Percentiles rank a stretch among this genome's conserved stretches.
These are phyloP conservation scores for Typha latifolia DNA, from an alignment of 176 grass and related monocot species.

Conservation along the genomic window DNA sequence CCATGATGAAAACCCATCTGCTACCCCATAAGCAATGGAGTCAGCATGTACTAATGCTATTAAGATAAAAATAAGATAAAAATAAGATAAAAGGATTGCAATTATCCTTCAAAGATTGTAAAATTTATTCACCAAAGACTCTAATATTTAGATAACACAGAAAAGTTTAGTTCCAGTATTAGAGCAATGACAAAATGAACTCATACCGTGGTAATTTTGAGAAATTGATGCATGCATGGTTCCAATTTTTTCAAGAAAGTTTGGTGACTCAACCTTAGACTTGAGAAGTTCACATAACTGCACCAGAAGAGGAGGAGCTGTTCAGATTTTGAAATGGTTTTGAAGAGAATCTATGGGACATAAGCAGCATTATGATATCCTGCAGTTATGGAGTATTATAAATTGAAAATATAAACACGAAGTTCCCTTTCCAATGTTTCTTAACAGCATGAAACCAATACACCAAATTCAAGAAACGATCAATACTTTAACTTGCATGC, in stretches of 20 bases:
- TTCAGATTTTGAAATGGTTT: not conserved
- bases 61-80: not conserved
- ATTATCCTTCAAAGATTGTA: not conserved
- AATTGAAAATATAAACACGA: not conserved
- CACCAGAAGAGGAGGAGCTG: not conserved
- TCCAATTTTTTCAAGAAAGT: slow-evolving; percentile 65
- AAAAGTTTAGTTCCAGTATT: too few species aligned
- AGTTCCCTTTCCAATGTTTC: not conserved
- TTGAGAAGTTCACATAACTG: slow-evolving; percentile 46
- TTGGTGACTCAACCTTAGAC: slow-evolving; percentile 69
- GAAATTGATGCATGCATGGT: slow-evolving; percentile 38
- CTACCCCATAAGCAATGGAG: not conserved
- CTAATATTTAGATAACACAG: too few species aligned
- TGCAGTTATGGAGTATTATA: not conserved
- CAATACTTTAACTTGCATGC: too few species aligned
- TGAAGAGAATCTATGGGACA: not conserved
- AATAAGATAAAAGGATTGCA: not conserved
- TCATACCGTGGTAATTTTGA: slow-evolving; percentile 40
- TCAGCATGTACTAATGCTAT: not conserved
- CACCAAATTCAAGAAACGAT: too few species aligned
- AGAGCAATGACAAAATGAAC: not conserved
- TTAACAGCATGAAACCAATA: not conserved
- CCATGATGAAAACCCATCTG: slow-evolving; percentile 59
- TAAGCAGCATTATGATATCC: not conserved
- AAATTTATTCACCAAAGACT: too few species aligned